These are phyloP conservation scores for Penicillium atrosanguineum DNA, from an alignment of 495 filamentous ascomycete genomes.

Conservation along the genomic window DNA sequence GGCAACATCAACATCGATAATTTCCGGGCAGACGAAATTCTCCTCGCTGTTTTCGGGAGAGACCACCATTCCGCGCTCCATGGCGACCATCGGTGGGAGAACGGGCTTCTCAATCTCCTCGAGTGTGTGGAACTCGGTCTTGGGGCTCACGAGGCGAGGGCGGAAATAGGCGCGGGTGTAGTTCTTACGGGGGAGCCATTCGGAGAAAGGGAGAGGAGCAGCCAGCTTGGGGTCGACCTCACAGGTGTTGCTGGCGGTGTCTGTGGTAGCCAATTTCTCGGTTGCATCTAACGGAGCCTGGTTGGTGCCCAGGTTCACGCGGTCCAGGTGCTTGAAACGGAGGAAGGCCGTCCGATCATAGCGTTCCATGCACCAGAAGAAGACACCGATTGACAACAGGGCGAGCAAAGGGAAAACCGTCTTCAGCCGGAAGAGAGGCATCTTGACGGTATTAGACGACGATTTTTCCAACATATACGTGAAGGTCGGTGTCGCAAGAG, in stretches of 20 bases:
- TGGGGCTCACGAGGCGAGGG: slow-evolving; percentile 36
- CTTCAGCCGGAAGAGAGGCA: slow-evolving; percentile 46
- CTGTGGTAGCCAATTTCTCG: slow-evolving; percentile 12
- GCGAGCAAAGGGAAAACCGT: slow-evolving; percentile 45
- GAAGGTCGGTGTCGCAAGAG: not conserved
- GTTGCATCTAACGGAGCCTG: slow-evolving; percentile 20
- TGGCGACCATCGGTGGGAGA: slow-evolving; percentile 42
- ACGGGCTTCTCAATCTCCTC: slow-evolving; percentile 43
- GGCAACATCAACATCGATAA: slow-evolving; percentile 46
- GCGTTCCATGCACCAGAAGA: slow-evolving; percentile 47
- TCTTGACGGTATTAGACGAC: slow-evolving; percentile 33
- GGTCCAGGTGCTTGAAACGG: slow-evolving; percentile 41
- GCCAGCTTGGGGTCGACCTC: slow-evolving; percentile 37
- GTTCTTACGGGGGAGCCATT: slow-evolving; percentile 50
- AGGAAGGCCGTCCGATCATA: slow-evolving; percentile 44
- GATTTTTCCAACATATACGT: slow-evolving; percentile 42
- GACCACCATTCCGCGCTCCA: slow-evolving; percentile 48
- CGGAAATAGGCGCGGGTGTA: slow-evolving; percentile 49
- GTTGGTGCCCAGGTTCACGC: slow-evolving; percentile 15
- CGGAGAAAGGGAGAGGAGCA: slow-evolving; percentile 40
- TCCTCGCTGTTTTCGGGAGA: slow-evolving; percentile 37
- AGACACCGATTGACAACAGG: slow-evolving; percentile 43
- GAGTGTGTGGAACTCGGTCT: slow-evolving; percentile 42
- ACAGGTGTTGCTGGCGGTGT: slow-evolving; percentile 26
- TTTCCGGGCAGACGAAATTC: slow-evolving; percentile 42